Evolutionary conservation across 768 basidiomycete genomes (phyloP).

Genomic region (Rhizopogon salebrosus): DNA sequence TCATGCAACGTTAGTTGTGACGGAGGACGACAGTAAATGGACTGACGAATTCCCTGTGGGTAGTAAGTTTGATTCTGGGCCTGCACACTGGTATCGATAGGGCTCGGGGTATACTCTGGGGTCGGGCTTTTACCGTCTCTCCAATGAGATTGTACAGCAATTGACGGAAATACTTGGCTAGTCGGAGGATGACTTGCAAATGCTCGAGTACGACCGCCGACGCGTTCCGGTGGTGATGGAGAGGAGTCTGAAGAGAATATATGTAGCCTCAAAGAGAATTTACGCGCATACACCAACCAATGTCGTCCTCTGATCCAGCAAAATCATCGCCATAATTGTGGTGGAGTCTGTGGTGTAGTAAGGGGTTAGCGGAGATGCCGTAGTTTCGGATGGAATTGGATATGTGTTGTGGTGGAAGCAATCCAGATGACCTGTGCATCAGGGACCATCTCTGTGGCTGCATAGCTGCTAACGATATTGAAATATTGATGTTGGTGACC

Average conservation of each 20-base stretch:
- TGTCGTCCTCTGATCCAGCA: slow-evolving; percentile 6
- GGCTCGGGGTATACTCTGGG: background rate
- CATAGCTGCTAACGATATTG: background rate
- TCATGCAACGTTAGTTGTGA: background rate
- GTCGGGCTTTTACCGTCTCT: background rate
- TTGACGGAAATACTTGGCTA: background rate
- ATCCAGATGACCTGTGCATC: background rate
- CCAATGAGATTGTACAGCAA: background rate
- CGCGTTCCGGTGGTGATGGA: slow-evolving; percentile 29
- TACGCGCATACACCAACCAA: slow-evolving; percentile 24
- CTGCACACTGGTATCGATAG: background rate
- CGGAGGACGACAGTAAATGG: background rate
- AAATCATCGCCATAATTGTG: slow-evolving; percentile 1
- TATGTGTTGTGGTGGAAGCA: background rate
- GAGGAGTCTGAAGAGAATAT: slow-evolving; percentile 29
- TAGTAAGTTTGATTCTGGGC: background rate
- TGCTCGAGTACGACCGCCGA: background rate
- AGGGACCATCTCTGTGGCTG: background rate
- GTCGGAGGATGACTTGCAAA: background rate
- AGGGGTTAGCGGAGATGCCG: background rate
- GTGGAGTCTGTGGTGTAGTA: slow-evolving; percentile 1
- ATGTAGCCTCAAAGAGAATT: slow-evolving; percentile 1
- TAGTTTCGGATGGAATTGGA: background rate
- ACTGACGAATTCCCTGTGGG: background rate
- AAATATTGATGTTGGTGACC: background rate